phyloP scores from a whole-genome alignment of 139 green algal genomes.

The Volvox africanus region DNA sequence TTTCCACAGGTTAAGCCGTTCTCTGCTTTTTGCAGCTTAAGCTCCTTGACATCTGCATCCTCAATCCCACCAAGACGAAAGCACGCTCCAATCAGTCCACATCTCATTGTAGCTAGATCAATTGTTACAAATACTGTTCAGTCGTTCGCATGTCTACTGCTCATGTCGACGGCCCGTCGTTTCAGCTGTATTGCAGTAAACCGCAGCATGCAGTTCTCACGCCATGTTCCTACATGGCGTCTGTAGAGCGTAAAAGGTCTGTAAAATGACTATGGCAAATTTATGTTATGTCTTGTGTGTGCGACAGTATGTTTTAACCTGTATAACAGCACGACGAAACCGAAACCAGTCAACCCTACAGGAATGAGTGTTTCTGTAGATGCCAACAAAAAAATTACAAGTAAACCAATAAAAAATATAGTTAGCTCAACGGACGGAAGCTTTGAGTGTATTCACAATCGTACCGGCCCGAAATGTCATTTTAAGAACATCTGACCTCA shows the following conservation, averaged over 20 bases:
- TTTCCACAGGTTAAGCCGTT: not conserved
- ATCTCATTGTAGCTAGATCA: not conserved
- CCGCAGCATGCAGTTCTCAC: not conserved
- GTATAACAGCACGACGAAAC: too few species aligned
- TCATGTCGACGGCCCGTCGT: not conserved
- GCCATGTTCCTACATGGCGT: not conserved
- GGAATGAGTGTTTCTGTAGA: too few species aligned
- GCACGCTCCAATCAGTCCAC: not conserved
- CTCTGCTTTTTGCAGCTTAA: not conserved
- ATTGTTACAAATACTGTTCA: not conserved
- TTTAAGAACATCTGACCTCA: not conserved
- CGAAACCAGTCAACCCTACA: too few species aligned
- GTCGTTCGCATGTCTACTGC: not conserved
- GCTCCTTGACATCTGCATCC: not conserved
- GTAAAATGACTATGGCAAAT: too few species aligned
- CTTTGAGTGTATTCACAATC: too few species aligned
- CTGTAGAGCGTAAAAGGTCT: not conserved
- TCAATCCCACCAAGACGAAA: not conserved
- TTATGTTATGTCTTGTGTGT: too few species aligned
- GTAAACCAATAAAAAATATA: too few species aligned
- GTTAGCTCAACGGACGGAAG: too few species aligned
- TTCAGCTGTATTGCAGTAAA: not conserved
- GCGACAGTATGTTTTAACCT: too few species aligned
- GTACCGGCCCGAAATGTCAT: not conserved
- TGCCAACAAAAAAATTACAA: too few species aligned